Base-by-base conservation (phyloP, 257 asterid species). In the Dorcoceras hygrometricum region DNA sequence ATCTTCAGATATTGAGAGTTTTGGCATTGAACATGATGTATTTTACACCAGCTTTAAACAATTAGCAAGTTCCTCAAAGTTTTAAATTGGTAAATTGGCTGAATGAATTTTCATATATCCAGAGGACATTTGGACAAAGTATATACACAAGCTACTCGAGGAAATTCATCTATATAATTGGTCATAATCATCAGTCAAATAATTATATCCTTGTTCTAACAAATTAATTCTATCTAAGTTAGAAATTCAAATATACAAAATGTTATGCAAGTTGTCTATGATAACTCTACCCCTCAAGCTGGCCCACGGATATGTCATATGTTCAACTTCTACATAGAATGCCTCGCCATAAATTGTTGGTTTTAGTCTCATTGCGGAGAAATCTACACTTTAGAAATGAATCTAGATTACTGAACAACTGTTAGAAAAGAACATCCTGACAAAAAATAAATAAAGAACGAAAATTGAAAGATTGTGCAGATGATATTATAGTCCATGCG, bases 1-100 rank as follows among this genome's bases (percentile, higher is more conserved):
- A 34, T 57, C 29, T 62, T 74, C 66, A 74, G 75, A 57, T 67
- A 28, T 23, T 58, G 3, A 22, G 53, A 43, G 26, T 26, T 18
- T 25, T 55, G 32, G 22, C 32, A 24, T 10, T 43, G 53, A 65
- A 25, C 51, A 65, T 16, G 9, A 65, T 61, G 20, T 26, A 25
- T 26, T 27, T 65, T 54, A 66, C 54, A 73, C 27, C 68, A 34
- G 50, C 56, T 19, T 58, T 67, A 65, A 34, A 39, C 65, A 11
- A 58, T 23, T 57, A 60, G 48, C 20, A 11, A 59, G 60, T 56
- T 71, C 32, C 75, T 34, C 31, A 50, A 46, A 65, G 25, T 31
- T n/a, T 14, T 25, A 58, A 65, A 67, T 66, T 59, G 19, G 59
- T 36, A 32, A 31, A 62, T 23, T 43, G 20, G 20, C 53, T 43